These are phyloP conservation scores for Phialophora macrospora DNA, from an alignment of 2,329 filamentous ascomycete species.

Conservation along the genomic window DNA sequence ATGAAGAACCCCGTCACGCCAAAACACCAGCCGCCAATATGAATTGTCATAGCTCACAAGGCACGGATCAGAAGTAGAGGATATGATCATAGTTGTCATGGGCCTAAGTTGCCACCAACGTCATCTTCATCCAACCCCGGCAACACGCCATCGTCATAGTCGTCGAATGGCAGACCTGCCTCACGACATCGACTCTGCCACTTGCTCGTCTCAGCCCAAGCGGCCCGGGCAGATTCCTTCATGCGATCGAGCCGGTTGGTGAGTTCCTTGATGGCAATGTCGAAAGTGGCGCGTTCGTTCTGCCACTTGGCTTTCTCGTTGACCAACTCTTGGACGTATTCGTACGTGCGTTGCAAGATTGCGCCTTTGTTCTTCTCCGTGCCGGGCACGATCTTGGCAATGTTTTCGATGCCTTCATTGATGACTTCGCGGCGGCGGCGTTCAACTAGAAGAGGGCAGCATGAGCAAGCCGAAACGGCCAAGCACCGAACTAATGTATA, in stretches of 20 bases:
- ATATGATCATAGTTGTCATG: slow-evolving; percentile 5
- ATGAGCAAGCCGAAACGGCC: background rate
- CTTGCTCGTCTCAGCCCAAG: slow-evolving; percentile 80
- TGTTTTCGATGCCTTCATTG: slow-evolving; percentile 97
- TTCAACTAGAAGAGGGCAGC: slow-evolving; percentile 69
- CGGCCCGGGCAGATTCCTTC: slow-evolving; percentile 87
- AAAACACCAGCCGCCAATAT: background rate
- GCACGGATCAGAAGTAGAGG: background rate
- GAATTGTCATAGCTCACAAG: slow-evolving; percentile 3
- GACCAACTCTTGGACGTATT: slow-evolving; percentile 84
- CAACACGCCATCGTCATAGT: slow-evolving; percentile 46
- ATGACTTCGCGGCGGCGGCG: slow-evolving; percentile 96
- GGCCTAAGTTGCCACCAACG: slow-evolving; percentile 16
- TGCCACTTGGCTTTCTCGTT: slow-evolving; percentile 41
- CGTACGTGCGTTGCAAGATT: slow-evolving; percentile 88
- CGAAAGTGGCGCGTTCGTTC: slow-evolving; percentile 53
- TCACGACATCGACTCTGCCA: slow-evolving; percentile 55
- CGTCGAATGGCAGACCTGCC: slow-evolving; percentile 55
- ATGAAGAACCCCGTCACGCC: background rate
- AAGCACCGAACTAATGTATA: background rate
- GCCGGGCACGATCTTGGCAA: slow-evolving; percentile 95
- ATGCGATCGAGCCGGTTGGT: slow-evolving; percentile 93
- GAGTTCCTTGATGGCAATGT: slow-evolving; percentile 72
- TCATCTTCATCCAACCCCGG: slow-evolving; percentile 30
- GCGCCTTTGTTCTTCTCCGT: slow-evolving; percentile 99